phyloP scores from a whole-genome alignment of 2,329 filamentous ascomycete genomes.

The Biscogniauxia sp. region DNA sequence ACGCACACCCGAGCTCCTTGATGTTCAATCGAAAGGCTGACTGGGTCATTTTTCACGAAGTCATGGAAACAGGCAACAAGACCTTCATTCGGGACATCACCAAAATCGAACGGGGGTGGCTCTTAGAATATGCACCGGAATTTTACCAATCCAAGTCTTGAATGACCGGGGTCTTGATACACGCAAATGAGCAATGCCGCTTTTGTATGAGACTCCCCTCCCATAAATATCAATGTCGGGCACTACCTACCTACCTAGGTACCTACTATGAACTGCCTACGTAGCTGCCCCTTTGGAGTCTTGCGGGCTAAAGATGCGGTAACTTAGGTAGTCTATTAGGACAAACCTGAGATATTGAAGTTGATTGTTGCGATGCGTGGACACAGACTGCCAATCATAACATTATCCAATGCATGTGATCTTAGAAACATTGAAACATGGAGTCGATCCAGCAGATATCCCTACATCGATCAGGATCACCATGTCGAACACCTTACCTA shows the following conservation, averaged over 20 bases:
- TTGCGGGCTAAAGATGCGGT: neutral
- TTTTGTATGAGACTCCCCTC: neutral
- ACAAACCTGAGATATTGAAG: neutral
- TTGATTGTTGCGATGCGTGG: neutral
- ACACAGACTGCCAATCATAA: neutral
- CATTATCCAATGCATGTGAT: neutral
- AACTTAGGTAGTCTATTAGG: neutral
- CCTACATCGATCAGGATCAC: constrained; percentile 3
- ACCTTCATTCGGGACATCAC: constrained; percentile 87
- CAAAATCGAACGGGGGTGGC: constrained; percentile 92
- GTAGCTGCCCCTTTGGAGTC: too few species aligned
- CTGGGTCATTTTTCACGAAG: constrained; percentile 94
- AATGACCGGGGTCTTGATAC: neutral
- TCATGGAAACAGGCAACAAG: constrained; percentile 85
- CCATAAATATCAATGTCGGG: neutral
- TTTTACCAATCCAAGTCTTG: constrained; percentile 65
- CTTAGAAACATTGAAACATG: neutral
- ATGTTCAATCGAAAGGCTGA: constrained; percentile 97
- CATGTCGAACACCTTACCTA: neutral
- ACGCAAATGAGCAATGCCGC: neutral
- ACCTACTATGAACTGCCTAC: too few species aligned
- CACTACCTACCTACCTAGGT: neutral
- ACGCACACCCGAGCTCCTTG: constrained; percentile 87
- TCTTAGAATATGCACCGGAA: constrained; percentile 81
- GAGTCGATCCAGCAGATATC: neutral